phyloP scores from a whole-genome alignment of 345 rosid genomes.

The Garcia nutans region DNA sequence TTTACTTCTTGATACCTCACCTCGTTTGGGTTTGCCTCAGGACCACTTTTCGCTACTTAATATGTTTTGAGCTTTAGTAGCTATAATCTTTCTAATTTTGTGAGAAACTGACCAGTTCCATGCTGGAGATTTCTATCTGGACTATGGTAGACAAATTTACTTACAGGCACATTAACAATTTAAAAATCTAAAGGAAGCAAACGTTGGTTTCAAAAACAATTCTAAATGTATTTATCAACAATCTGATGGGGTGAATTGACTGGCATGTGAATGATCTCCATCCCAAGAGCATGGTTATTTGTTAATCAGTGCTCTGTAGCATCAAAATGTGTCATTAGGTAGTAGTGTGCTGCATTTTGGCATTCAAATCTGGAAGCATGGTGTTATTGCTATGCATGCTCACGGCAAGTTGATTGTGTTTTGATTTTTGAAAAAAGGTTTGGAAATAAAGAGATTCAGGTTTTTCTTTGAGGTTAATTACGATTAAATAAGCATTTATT shows the following conservation, averaged over 20 bases:
- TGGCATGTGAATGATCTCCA: neutral
- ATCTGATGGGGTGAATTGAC: neutral
- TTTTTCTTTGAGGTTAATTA: neutral
- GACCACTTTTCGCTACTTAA: no score
- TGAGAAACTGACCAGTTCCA: neutral
- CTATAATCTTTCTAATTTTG: neutral
- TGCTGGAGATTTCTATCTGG: neutral
- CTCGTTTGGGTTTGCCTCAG: no score
- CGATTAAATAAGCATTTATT: neutral
- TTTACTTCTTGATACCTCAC: no score
- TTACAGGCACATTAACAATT: neutral
- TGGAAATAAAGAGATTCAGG: neutral
- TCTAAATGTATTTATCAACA: neutral
- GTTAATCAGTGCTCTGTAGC: neutral
- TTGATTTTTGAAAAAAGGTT: neutral
- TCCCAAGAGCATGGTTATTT: neutral
- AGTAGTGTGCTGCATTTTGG: neutral
- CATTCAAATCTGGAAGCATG: neutral
- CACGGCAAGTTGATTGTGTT: neutral
- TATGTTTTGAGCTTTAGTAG: neutral
- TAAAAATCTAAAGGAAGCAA: neutral
- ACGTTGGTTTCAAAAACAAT: neutral
- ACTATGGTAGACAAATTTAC: neutral
- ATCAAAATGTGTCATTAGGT: neutral
- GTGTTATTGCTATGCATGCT: neutral